Conservation (phyloP, 495 filamentous ascomycete genomes). For the Penicillium ucsense region DNA sequence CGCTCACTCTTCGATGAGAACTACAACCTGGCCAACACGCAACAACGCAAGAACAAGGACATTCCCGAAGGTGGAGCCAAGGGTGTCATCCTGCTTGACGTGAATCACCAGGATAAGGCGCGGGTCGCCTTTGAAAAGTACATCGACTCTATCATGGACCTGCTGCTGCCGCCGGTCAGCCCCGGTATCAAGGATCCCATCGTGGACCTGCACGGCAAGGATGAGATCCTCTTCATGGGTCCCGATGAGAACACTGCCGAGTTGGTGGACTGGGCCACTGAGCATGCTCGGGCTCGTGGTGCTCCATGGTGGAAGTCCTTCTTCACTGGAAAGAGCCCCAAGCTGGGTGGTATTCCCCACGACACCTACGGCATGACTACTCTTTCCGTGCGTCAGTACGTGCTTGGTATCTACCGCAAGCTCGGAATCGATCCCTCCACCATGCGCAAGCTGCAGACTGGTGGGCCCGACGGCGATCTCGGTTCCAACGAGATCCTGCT, state of each 20-base stretch:
- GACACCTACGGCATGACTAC: constrained; percentile 98
- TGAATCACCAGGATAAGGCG: constrained; percentile 85
- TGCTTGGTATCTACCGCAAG: constrained; percentile 95
- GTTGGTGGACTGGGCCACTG: constrained; percentile 94
- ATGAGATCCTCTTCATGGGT: constrained; percentile 97
- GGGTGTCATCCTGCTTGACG: constrained; percentile 91
- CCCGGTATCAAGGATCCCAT: constrained; percentile 99
- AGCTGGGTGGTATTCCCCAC: constrained; percentile 91
- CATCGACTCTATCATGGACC: constrained; percentile 94
- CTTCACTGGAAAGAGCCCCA: constrained; percentile 97
- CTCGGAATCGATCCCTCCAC: constrained; percentile 72
- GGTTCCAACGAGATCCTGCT: constrained; percentile 97
- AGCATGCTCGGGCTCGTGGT: constrained; percentile 78
- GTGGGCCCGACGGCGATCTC: constrained; percentile 92
- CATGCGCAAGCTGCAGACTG: constrained; percentile 90
- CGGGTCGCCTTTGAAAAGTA: constrained; percentile 96
- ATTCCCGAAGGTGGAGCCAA: constrained; percentile 99
- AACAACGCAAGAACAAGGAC: constrained; percentile 99
- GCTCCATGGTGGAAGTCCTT: constrained; percentile 99
- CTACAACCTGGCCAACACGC: constrained; percentile 94
- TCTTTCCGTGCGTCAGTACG: constrained; percentile 87
- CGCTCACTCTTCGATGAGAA: constrained; percentile 96
- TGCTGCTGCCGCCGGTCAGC: constrained; percentile 77
- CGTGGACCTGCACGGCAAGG: constrained; percentile 84
- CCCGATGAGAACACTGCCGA: constrained; percentile 98